A percentile compares a stretch with the other conserved stretches of the same genome.
These are phyloP conservation scores for Medicago lupulina DNA, from an alignment of 306 rosid genomes.

Conservation along the genomic window DNA sequence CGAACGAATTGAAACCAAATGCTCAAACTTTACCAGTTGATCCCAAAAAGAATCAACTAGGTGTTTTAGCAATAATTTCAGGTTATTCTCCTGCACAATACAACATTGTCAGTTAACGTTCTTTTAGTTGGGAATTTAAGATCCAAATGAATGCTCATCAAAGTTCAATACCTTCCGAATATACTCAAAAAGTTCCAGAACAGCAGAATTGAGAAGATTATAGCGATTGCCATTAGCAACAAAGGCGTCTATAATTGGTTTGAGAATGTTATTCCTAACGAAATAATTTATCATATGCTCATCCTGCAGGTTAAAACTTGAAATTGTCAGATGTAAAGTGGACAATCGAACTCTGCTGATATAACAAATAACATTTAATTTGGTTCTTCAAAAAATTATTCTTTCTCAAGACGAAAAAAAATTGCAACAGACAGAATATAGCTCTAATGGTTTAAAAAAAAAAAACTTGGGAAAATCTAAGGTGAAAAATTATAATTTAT, in stretches of 20 bases:
- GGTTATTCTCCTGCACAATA: constrained; percentile 73
- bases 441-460: too few species aligned
- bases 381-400: not conserved
- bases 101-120: constrained; percentile 32
- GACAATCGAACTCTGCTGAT: constrained; percentile 13
- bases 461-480: too few species aligned
- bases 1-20: constrained; percentile 62
- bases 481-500: too few species aligned
- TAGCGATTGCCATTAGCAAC: constrained; percentile 91
- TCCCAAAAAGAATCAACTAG: constrained; percentile 86
- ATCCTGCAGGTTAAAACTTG: constrained; percentile 71
- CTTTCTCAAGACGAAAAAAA: not conserved
- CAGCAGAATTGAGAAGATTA: constrained; percentile 91
- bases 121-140: constrained; percentile 26
- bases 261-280: constrained; percentile 77
- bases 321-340: constrained; percentile 34
- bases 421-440: not conserved
- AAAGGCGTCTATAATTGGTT: constrained; percentile 81
- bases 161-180: constrained; percentile 71
- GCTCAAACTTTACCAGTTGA: constrained; percentile 77
- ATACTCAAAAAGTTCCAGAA: constrained; percentile 88
- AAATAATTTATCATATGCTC: constrained; percentile 83
- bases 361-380: constrained; percentile 8
- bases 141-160: constrained; percentile 28
- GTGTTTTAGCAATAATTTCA: constrained; percentile 69